phyloP scores from a whole-genome alignment of 2,329 filamentous ascomycete species.

The Cladorrhinum sp. region DNA sequence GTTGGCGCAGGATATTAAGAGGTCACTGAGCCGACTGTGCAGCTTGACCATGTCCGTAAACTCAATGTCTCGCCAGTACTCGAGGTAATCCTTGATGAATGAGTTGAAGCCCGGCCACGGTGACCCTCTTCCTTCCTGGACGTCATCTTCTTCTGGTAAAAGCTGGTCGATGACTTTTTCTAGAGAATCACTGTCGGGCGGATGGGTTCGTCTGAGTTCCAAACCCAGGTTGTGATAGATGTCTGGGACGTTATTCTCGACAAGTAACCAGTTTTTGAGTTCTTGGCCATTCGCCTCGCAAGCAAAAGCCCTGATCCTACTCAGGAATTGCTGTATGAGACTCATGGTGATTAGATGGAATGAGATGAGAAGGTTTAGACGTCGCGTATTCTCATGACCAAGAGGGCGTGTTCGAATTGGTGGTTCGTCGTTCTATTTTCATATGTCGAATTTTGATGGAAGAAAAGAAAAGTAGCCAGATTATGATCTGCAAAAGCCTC shows the following conservation, averaged over 20 bases:
- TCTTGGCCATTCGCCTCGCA: constrained; percentile 60
- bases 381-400: not conserved
- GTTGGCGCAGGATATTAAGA: constrained; percentile 77
- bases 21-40: constrained; percentile 68
- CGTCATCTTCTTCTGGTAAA: constrained; percentile 63
- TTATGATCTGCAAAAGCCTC: not conserved
- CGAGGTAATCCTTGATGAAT: constrained; percentile 78
- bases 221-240: constrained; percentile 65
- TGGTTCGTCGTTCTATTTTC: too few relatives aligned
- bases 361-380: not conserved
- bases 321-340: constrained; percentile 66
- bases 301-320: constrained; percentile 60
- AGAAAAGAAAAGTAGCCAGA: not conserved
- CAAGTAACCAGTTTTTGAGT: constrained; percentile 68
- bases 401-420: too few relatives aligned
- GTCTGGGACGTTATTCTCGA: constrained; percentile 67
- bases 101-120: constrained; percentile 73
- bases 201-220: constrained; percentile 63
- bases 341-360: constrained; percentile 46
- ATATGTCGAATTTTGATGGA: not conserved
- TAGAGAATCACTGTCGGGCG: constrained; percentile 46
- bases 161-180: constrained; percentile 61
- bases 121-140: constrained; percentile 60
- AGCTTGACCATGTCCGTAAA: constrained; percentile 71
- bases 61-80: constrained; percentile 77